Evolutionary conservation across 257 asterid genomes (phyloP), one percentile per base, ranked within the genome.

Genomic region (Haberlea rhodopensis): DNA sequence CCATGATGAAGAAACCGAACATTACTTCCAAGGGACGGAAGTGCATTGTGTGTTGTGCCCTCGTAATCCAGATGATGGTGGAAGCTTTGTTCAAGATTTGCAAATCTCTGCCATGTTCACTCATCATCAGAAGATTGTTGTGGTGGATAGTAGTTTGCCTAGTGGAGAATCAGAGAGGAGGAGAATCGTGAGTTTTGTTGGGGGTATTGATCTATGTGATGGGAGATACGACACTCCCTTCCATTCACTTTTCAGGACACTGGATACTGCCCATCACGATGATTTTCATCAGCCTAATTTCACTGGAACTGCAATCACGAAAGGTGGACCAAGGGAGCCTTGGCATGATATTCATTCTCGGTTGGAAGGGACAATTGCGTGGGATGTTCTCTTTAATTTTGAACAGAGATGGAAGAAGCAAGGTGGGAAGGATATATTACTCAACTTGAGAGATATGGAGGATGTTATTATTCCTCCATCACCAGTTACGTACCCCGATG

Each of bases 371-470:
- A 90, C 84, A 1, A 85, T 91, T 34, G 98, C 98, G 5, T 91
- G 98, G 98, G 98, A 91, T 69, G 98, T 91, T 51, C 67, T 91
- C 65, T 87, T 79, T 57, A 91, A 91, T 73, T 91, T 91, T 46
- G 98, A 91, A 80, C 98, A 91, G 81, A 87, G 96, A 71, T 91
- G 98, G 98, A 89, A 67, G 76, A 91, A 88, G 70, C 98, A 91
- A 70, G 96, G 98, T 0, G 98, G 92, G 49, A 91, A 87, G 66
- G 87, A 89, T 9, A 40, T 91, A 22, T 73, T 91, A 2, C 64
- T 89, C 37, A 79, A 79, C 75, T 53, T 91, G 75, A 80, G 96
- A 65, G 96, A 85, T 75, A 86, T 89, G 23, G 79, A 80, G 23
- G 87, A 88, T 16, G 62, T 79, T 54, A 73, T 91, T 28, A 82